Evolutionary conservation across 371 early-diverging fungal species (phyloP).

Genomic region (Parasitella parasitica): DNA sequence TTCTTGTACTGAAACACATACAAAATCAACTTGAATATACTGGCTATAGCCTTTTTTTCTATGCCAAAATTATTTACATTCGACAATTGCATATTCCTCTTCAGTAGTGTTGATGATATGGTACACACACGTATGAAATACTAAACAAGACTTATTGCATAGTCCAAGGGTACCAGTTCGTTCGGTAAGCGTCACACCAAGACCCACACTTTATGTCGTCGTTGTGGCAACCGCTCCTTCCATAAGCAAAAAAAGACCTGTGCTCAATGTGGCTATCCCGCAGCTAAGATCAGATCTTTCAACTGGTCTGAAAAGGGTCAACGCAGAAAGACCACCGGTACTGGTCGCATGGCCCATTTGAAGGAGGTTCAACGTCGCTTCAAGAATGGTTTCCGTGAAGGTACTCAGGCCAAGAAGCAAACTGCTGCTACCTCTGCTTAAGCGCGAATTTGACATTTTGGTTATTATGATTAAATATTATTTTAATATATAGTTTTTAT

Average conservation of each 20-base stretch:
- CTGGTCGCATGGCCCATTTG: slow-evolving; percentile 97
- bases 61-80: not conserved
- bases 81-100: not conserved
- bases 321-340: slow-evolving; percentile 97
- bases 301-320: slow-evolving; percentile 95
- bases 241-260: slow-evolving; percentile 99
- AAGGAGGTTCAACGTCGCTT: slow-evolving; percentile 87
- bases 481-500: not conserved
- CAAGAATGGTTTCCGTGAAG: slow-evolving; percentile 97
- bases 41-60: not conserved
- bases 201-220: slow-evolving; percentile 97
- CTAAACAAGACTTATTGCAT: slow-evolving; percentile 4
- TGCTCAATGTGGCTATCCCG: slow-evolving; percentile 98
- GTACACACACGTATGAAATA: not conserved
- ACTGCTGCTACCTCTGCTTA: slow-evolving; percentile 34
- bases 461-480: too few relatives aligned
- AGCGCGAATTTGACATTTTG: not conserved
- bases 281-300: slow-evolving; percentile 94
- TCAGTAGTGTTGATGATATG: not conserved
- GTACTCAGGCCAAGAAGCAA: slow-evolving; percentile 64
- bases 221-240: slow-evolving; percentile 97
- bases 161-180: slow-evolving; percentile 98
- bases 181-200: slow-evolving; percentile 99
- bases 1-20: not conserved
- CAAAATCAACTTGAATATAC: not conserved